phyloP scores from a whole-genome alignment of 2,329 filamentous ascomycete species.

The Exophiala aquamarina region DNA sequence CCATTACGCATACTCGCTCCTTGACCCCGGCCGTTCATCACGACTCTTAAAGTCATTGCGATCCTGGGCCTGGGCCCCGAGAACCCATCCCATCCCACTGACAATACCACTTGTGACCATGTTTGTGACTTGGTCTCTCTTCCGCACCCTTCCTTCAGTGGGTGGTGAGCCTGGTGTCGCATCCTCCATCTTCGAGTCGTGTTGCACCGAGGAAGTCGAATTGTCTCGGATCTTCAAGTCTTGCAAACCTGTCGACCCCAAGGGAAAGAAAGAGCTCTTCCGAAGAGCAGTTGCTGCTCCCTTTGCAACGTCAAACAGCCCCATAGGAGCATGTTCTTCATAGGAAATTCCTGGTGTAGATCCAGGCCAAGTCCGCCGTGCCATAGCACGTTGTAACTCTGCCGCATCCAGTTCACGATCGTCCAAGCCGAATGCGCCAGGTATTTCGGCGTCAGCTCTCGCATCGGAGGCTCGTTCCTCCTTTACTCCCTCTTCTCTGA shows the following conservation, averaged over 20 bases:
- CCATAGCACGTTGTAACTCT: conserved; percentile 43
- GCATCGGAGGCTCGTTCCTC: conserved; percentile 61
- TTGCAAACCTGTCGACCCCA: conserved; percentile 28
- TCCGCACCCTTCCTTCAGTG: conserved; percentile 39
- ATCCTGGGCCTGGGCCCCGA: conserved; percentile 50
- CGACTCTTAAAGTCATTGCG: conserved; percentile 6
- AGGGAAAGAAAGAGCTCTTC: conserved; percentile 46
- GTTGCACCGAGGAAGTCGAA: background rate
- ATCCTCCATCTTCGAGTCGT: conserved; percentile 12
- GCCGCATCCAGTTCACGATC: conserved; percentile 46
- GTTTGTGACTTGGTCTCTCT: conserved; percentile 59
- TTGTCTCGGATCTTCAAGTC: conserved; percentile 18
- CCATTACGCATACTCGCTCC: background rate
- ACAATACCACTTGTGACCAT: conserved; percentile 63
- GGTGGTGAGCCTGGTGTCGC: conserved; percentile 9
- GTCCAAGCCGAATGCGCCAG: conserved; percentile 45
- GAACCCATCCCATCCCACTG: conserved; percentile 64
- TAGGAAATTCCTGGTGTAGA: conserved; percentile 19
- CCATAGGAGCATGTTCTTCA: conserved; percentile 49
- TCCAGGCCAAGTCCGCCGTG: conserved; percentile 33
- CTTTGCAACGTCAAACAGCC: conserved; percentile 53
- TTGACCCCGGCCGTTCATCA: background rate
- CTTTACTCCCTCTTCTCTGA: conserved; percentile 55
- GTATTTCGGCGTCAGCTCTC: conserved; percentile 48
- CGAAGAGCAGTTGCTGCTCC: conserved; percentile 49